Evolutionary conservation across 805 yeast species (phyloP), one percentile per base, ranked within the genome.

Genomic region (Saturnispora ahearnii): DNA sequence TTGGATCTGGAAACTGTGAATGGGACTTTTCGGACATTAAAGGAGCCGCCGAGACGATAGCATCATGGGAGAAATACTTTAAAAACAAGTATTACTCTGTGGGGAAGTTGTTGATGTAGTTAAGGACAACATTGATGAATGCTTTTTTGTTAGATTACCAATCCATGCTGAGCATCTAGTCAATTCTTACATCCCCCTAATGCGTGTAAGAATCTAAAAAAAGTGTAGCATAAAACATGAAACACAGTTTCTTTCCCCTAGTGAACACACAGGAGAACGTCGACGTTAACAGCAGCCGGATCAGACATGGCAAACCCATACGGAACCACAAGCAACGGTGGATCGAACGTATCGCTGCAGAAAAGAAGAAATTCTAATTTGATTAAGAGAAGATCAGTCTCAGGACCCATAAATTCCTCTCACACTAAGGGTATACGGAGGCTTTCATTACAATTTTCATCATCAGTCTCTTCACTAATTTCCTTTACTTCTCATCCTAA

Each of bases 51-150:
- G 49, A 53, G 3, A 29, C 37, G 3, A 64, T 84, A 4, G 44
- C 41, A 1, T 62, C 70, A 38, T 84, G 90, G 90, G 73, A 74
- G 48, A 34, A 54, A 0, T 84, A 70, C 57, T 84, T 69, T 54
- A 70, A 58, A 6, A 62, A 62, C 29, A 66, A 69, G 50, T 84
- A 84, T 61, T 84, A 88, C 87, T 65, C 62, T 45, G 83, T 79
- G 2, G 90, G 89, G 0, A 50, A 2, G 58, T 59, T 12, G 22
- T 44, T n/a, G 29, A 15, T 15, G 28, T 34, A n/a, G 24, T 5
- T 13, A n/a, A 42, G 4, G 8, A 22, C n/a, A 8, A 22, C 9
- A 6, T 26, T 26, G 9, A 26, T 5, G 9, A 8, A 32, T 37
- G 12, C 18, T 18, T 18, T 18, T 18, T 18, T 18, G 18, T 18